Evolutionary conservation across 352 stramenopile species (phyloP).

Genomic region (Pythium pectinolyticum): DNA sequence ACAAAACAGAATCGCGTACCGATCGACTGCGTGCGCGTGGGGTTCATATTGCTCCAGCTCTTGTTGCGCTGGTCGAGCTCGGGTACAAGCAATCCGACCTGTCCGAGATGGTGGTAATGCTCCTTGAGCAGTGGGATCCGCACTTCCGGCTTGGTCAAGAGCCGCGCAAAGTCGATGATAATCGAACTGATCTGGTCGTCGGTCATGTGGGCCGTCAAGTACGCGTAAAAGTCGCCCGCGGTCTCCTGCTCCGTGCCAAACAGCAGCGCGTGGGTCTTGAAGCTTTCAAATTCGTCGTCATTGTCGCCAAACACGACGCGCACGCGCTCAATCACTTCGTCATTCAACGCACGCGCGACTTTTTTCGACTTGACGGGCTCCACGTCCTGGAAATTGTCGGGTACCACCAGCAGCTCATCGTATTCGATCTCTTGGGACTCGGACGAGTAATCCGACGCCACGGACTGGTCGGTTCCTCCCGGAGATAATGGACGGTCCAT

Average conservation of each 20-base stretch:
- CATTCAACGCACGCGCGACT: conserved; percentile 70
- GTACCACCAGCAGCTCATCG: conserved; percentile 48
- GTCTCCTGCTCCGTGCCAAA: conserved; percentile 73
- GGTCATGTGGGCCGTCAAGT: conserved; percentile 57
- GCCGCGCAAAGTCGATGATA: conserved; percentile 76
- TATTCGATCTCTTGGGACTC: conserved; percentile 51
- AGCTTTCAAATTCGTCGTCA: conserved; percentile 69
- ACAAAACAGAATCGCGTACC: conserved; percentile 25
- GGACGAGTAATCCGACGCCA: conserved; percentile 47
- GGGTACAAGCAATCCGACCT: neutral
- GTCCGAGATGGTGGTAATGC: conserved; percentile 58
- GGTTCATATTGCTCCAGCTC: conserved; percentile 56
- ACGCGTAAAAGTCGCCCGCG: conserved; percentile 65
- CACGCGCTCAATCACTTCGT: conserved; percentile 72
- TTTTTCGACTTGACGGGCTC: conserved; percentile 76
- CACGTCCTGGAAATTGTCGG: conserved; percentile 65
- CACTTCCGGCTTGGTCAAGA: conserved; percentile 60
- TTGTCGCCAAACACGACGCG: conserved; percentile 39
- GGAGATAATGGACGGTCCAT: conserved; percentile 30
- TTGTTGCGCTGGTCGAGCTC: conserved; percentile 48
- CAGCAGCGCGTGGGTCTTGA: conserved; percentile 75
- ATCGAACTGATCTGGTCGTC: conserved; percentile 60
- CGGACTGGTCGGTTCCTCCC: conserved; percentile 26
- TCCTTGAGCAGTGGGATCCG: conserved; percentile 69
- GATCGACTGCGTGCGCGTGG: conserved; percentile 33